phyloP scores from a whole-genome alignment of 108 stramenopile species.

The Cyclotella atomus region DNA sequence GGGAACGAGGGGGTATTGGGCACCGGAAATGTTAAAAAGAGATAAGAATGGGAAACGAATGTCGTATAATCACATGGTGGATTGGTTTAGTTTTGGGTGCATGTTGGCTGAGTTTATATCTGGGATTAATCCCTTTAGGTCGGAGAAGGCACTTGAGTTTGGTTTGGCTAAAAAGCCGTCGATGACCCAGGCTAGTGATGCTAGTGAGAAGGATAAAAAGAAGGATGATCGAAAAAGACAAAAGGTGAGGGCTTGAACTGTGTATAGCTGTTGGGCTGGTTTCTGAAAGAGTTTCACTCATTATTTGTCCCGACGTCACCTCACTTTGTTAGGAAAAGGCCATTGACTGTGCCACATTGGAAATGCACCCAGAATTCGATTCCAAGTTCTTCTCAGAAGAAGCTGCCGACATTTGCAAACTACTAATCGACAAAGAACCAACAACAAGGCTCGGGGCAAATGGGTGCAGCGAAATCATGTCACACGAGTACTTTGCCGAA shows the following conservation, averaged over 20 bases:
- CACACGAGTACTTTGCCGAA: constrained; percentile 91
- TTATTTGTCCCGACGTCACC: too few species aligned
- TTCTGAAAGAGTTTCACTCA: too few species aligned
- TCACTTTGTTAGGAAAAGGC: constrained; percentile 89
- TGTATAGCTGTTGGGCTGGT: too few species aligned
- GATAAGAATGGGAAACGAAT: constrained; percentile 85
- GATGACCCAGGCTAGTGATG: not conserved
- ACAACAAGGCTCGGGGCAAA: constrained; percentile 74
- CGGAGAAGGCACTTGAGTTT: constrained; percentile 86
- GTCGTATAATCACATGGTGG: constrained; percentile 86
- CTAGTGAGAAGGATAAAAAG: constrained; percentile 32
- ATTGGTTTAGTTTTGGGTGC: constrained; percentile 97
- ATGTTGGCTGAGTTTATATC: constrained; percentile 93
- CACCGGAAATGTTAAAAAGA: constrained; percentile 93
- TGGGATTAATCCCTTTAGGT: constrained; percentile 93
- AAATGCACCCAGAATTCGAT: constrained; percentile 90
- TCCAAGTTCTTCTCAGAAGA: constrained; percentile 66
- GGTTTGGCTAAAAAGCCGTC: constrained; percentile 27
- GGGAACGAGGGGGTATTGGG: constrained; percentile 94
- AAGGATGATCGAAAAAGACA: constrained; percentile 68
- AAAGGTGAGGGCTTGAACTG: constrained; percentile 57
- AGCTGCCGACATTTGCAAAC: constrained; percentile 80
- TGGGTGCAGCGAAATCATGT: constrained; percentile 91
- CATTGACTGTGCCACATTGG: constrained; percentile 83
- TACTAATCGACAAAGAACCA: constrained; percentile 84